Evolutionary conservation across 805 yeast species (phyloP), one percentile per base, ranked within the genome.

Genomic region (Candida ortonii): DNA sequence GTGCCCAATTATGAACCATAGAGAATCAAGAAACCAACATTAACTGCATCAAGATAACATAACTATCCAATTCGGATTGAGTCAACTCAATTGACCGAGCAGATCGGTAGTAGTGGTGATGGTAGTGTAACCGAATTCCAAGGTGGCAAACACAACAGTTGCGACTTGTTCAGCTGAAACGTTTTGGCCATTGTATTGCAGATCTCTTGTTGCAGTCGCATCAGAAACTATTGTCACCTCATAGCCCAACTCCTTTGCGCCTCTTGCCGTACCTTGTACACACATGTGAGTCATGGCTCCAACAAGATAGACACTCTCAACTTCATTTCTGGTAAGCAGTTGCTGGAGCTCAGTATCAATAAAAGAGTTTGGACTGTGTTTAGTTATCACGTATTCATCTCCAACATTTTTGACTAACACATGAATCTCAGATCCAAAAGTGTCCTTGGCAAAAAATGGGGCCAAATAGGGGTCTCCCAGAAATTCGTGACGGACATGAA

Each of bases 261-360:
- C 34, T 18, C 39, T 30, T 11, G 16, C 22, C 6, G 39, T 35
- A 7, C 39, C 39, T 19, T 35, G 39, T 6, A 35, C 25, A 25
- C 39, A 35, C 13, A 25, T 29, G 16, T 35, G 39, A 3, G 33
- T 25, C 39, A 35, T 35, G 16, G 39, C 39, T 5, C 39, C 39
- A 9, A 35, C 39, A 10, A 35, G 14, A 20, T 29, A 15, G 6
- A 35, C 12, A 11, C 24, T 22, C 15, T 30, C 21, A 14, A 35
- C 25, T 7, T 23, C 25, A 5, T 30, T 22, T 12, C 24, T 21
- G 24, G 23, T 28, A 5, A 35, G 23, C 13, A 35, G 23, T 8
- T 23, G 11, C 22, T 35, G 16, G 22, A 35, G 16, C 6, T 35
- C 16, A 4, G 39, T 35, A 15, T 21, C 26, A 3, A 35, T 6